Evolutionary conservation across 2,329 filamentous ascomycete species (phyloP), one percentile per base, ranked within the genome.

Genomic region (Lecanicillium sp.): DNA sequence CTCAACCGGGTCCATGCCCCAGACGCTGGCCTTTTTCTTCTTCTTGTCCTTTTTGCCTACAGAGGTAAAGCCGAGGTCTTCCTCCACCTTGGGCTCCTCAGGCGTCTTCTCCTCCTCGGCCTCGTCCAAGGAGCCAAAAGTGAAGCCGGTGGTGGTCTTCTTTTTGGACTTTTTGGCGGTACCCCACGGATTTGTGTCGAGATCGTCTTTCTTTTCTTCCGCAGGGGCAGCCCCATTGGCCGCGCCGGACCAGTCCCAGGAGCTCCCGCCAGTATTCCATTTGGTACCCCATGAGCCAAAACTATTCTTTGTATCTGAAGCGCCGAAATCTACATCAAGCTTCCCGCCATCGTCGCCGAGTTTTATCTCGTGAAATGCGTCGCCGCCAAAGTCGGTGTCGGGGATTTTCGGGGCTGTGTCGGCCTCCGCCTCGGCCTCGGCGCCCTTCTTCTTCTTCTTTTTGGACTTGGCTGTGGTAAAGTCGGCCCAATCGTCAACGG

Each of bases 341-440:
- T 78, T 77, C 1, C 79, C 77, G n/a, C 68, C 60, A 48, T 84
- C 81, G 54, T 82, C 76, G n/a, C 62, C 62, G 21, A 88, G 64
- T 57, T 80, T 85, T 54, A 89, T 80, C 23, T 87, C 83, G 37
- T 86, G 74, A 55, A 87, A 87, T 5, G 62, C 55, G 43, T 65
- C 64, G n/a, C 73, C 66, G 48, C 77, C 75, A 36, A 73, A 66
- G 40, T 71, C 72, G 19, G 60, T 56, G 14, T 55, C 57, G 3
- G 62, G 56, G 15, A 60, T 58, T 23, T 42, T 55, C 2, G 63
- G 56, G 17, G 62, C 55, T 4, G 58, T 54, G 8, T 61, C 59
- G 14, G 56, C 52, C 15, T 57, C 61, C n/a, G n/a, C n/a, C n/a
- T 48, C 45, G 37, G 30, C 23, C 4, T 38, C 44, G 10, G 56